Evolutionary conservation across 495 filamentous ascomycete genomes (phyloP).

Genomic region (Neurospora sp.): DNA sequence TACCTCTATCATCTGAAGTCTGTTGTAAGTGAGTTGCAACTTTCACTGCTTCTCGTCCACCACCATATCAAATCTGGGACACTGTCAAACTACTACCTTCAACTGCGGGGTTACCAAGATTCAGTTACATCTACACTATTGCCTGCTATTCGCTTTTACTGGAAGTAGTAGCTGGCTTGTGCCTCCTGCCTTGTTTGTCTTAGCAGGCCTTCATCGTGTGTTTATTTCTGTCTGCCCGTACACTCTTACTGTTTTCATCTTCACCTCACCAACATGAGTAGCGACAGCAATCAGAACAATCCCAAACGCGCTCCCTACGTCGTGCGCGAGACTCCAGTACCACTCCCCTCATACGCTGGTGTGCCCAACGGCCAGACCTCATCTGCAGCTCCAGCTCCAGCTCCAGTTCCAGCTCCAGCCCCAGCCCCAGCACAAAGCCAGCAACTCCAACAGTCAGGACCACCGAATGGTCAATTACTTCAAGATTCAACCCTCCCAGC

Average conservation of each 20-base stretch:
- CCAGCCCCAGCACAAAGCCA: not conserved
- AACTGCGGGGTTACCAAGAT: not conserved
- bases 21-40: not conserved
- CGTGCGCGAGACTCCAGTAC: not conserved
- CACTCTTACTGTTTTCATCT: not conserved
- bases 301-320: not conserved
- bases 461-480: not conserved
- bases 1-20: not conserved
- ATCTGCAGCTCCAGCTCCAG: not conserved
- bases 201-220: not conserved
- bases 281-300: not conserved
- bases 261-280: conserved; percentile 1
- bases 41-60: not conserved
- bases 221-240: not conserved
- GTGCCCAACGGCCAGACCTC: not conserved
- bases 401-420: not conserved
- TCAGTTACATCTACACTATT: not conserved
- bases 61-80: not conserved
- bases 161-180: not conserved
- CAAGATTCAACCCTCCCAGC: not conserved
- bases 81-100: not conserved
- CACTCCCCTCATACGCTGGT: not conserved
- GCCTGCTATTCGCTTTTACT: not conserved
- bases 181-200: not conserved
- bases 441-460: not conserved